Conservation (phyloP, 495 filamentous ascomycete species). For the Talaromyces adpressus region DNA sequence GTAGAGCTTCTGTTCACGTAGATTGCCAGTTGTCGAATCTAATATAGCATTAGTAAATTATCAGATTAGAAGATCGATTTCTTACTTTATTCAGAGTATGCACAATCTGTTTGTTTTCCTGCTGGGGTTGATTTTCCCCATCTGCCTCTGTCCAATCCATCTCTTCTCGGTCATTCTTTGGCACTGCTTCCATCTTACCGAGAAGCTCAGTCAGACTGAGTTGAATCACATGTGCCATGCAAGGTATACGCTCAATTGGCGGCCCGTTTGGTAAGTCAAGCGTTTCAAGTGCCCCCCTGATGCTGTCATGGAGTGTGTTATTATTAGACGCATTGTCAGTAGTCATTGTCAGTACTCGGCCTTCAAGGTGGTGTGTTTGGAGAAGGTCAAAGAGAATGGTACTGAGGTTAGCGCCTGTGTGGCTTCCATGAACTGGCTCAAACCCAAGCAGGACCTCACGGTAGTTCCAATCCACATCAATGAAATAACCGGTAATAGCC, state of each 20-base stretch:
- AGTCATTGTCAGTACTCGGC: conserved; percentile 12
- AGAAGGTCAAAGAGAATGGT: too few relatives aligned
- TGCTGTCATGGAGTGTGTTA: conserved; percentile 8
- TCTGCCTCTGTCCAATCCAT: conserved; percentile 10
- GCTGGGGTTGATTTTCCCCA: background rate
- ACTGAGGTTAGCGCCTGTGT: too few relatives aligned
- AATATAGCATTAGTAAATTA: background rate
- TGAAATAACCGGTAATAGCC: conserved; percentile 15
- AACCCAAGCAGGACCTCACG: conserved; percentile 17
- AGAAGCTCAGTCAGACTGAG: conserved; percentile 15
- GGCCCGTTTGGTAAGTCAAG: conserved; percentile 1
- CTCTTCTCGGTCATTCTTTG: conserved; percentile 9
- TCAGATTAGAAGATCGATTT: background rate
- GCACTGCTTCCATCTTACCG: conserved; percentile 11
- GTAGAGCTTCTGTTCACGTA: conserved; percentile 14
- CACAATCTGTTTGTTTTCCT: conserved; percentile 7
- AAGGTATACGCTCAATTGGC: conserved; percentile 7
- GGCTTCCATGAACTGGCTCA: conserved; percentile 1
- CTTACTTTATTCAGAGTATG: conserved; percentile 14
- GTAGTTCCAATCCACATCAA: conserved; percentile 14
- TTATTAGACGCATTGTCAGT: conserved; percentile 16
- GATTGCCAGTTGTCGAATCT: conserved; percentile 11
- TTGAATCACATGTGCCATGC: conserved; percentile 16
- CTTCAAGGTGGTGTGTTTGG: conserved; percentile 2
- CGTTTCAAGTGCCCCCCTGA: conserved; percentile 9